Base-by-base conservation (phyloP, 139 green algal species). In the Pycnococcus provasolii region DNA sequence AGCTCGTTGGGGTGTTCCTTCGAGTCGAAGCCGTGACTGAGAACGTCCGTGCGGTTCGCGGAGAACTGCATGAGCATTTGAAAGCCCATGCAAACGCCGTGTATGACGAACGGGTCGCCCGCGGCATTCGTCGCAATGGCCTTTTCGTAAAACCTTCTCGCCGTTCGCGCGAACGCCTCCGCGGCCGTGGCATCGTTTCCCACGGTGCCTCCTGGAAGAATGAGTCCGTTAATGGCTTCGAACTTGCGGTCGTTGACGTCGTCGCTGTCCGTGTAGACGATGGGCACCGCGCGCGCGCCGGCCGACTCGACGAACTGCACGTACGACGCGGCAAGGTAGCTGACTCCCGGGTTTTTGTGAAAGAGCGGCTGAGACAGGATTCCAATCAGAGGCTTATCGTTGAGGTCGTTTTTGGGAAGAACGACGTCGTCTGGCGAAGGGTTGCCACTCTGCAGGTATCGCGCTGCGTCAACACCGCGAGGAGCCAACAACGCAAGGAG, bases 51-150 rank as follows among this genome's bases (percentile, higher is more conserved):
- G 15, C 6, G 42, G 15, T 53, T 46, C 13, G 63, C 40, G 15
- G 37, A 15, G n/a, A 46, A 46, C 7, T 39, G n/a, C 11, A 44
- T 15, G 8, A 70, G 63, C 15, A 44, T 53, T 13, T 70, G 40
- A 6, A 70, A 72, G 41, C 63, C 63, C 50, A 70, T 52, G 63
- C 63, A 70, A 26, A 53, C 41, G 53, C 63, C 63, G 63, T 70
- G 53, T 6, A 70, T 40, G 15, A 46, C 45, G 51, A 70, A 70
- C 40, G 60, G 15, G 15, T 72, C 63, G 44, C 61, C 61, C 39
- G 48, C 61, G 61, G 9, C 41, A 62, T 66, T 68, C 11, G 39
- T n/a, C 9, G n/a, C n/a, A 40, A 63, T 39, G 26, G 60, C 60
- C 7, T 13, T 15, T 37, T 11, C 13, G 50, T 37, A 55, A 11